Base-by-base conservation (phyloP, 2,329 filamentous ascomycete species). In the Achaetomium macrosporum region DNA sequence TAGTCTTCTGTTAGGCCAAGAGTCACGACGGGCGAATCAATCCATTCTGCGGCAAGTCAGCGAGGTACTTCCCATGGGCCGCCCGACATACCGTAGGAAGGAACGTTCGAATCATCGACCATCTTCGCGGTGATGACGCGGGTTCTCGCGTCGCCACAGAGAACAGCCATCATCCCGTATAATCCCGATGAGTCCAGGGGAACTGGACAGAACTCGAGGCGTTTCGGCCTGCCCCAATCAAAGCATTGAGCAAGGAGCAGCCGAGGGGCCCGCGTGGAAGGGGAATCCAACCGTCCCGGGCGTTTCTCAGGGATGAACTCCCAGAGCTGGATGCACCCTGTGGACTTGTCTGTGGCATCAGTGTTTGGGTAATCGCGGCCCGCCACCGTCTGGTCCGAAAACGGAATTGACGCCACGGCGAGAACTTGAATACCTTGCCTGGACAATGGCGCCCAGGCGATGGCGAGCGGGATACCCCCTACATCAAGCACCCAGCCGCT, bases 121-220 rank as follows among this genome's bases (percentile, higher is more conserved):
- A 41, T 66, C 58, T 37, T 70, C 56, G 76, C 63, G 36, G 76
- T 72, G 5, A 81, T 56, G 8, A 83, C 65, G 29, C 75, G 72
- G 1, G 80, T 71, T 13, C 68, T 71, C 0, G 79, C 78, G 56
- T 82, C 76, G 0, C 70, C 69, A 39, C 73, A 77, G 3, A 83
- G 66, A 0, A 79, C 64, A 2, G 75, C 79, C 25, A 82, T 58
- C 59, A 78, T 42, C 42, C 74, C 66, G 55, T 71, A 53, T 1
- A 59, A 49, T 19, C 65, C 62, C 1, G 65, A 61, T 4, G 58
- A 56, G 2, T 63, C 59, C 17, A 71, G 61, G 3, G 68, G 64
- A 0, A 76, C 66, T 0, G 79, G 78, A 51, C 77, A 81, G 78
- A 79, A 83, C 55, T 72, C 72, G 30, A 82, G 65, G 31, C 75